Evolutionary conservation across 2,329 filamentous ascomycete genomes (phyloP).

Genomic region (Chaetomium sp.): DNA sequence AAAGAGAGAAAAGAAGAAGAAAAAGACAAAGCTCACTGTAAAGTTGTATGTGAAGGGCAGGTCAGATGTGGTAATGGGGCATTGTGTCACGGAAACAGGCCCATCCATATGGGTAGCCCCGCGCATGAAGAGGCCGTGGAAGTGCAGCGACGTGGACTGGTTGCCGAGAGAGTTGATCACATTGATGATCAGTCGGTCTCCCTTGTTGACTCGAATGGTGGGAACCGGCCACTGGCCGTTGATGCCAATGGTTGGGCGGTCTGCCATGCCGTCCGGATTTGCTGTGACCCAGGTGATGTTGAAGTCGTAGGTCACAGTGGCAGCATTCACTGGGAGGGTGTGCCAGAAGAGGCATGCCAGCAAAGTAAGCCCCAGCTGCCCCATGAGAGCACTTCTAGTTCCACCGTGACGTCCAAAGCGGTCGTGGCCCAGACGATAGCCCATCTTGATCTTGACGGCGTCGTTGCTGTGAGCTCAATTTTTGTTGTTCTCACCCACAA

Average conservation of each 20-base stretch:
- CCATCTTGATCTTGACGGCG: conserved; percentile 14
- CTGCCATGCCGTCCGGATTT: conserved; percentile 68
- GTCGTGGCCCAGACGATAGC: not conserved
- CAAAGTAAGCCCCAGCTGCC: conserved; percentile 5
- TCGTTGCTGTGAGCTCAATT: not conserved
- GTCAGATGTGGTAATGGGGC: conserved; percentile 62
- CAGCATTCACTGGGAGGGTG: conserved; percentile 37
- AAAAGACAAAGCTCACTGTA: conserved; percentile 47
- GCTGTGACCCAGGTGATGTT: conserved; percentile 70
- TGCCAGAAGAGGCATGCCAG: conserved; percentile 18
- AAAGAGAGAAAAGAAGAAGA: too few relatives aligned
- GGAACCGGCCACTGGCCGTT: conserved; percentile 78
- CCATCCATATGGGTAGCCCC: conserved; percentile 73
- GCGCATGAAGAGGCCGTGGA: conserved; percentile 72
- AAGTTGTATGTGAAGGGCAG: conserved; percentile 70
- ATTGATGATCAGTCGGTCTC: conserved; percentile 63
- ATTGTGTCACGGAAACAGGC: conserved; percentile 66
- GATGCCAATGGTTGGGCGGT: conserved; percentile 72
- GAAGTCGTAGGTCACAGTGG: conserved; percentile 63
- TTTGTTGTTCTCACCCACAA: not conserved
- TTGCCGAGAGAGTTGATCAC: conserved; percentile 63
- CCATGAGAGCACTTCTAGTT: not conserved
- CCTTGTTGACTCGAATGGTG: conserved; percentile 61
- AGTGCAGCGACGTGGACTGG: conserved; percentile 65
- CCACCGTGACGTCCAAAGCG: not conserved